A percentile compares a stretch with the other conserved stretches of the same genome.
phyloP scores from a whole-genome alignment of 108 stramenopile genomes.

The Pseudonitzschia delicatissima region DNA sequence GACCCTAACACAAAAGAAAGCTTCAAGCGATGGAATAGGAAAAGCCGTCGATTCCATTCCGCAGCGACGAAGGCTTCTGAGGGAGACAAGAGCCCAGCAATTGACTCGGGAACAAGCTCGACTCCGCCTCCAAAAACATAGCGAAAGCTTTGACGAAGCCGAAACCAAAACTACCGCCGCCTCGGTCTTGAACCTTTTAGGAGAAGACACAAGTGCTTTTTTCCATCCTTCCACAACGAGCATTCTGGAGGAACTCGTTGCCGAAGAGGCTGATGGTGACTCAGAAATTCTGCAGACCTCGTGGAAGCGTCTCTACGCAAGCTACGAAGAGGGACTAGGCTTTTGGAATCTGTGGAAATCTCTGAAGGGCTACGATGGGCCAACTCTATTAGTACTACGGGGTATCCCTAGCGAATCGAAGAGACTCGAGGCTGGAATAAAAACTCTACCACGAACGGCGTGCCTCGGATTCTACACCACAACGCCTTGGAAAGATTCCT shows the following conservation, averaged over 20 bases:
- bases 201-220: constrained; percentile 40
- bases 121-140: neutral
- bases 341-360: constrained; percentile 37
- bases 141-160: neutral
- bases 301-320: constrained; percentile 55
- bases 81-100: neutral
- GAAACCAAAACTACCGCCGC: neutral
- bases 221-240: constrained; percentile 27
- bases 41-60: neutral
- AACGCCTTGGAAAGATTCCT: constrained; percentile 47
- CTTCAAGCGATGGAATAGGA: constrained; percentile 2
- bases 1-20: constrained; percentile 17
- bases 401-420: constrained; percentile 25
- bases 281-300: constrained; percentile 48
- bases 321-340: constrained; percentile 49
- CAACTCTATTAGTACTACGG: constrained; percentile 36
- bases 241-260: constrained; percentile 22
- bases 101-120: neutral
- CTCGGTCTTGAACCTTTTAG: neutral
- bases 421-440: neutral
- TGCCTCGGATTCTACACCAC: constrained; percentile 55
- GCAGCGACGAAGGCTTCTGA: neutral
- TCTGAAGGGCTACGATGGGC: constrained; percentile 49
- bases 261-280: constrained; percentile 25
- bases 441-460: constrained; percentile 1